Base-by-base conservation (phyloP, 1,284 basidiomycete species). In the Kwoniella shivajii region DNA sequence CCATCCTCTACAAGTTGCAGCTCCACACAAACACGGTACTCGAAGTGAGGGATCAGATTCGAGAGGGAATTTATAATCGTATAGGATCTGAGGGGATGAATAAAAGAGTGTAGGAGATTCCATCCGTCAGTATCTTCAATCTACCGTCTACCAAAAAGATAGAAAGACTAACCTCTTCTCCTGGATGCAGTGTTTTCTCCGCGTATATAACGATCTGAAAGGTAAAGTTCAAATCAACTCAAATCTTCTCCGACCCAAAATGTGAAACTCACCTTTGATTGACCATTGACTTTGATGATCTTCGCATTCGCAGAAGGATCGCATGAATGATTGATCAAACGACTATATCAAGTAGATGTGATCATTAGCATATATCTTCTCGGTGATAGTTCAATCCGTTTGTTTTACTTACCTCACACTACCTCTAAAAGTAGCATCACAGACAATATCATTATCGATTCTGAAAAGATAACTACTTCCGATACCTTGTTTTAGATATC, bases 381-480 rank as follows among this genome's bases (percentile, higher is more conserved):
- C n/a, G n/a, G n/a, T n/a, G n/a, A n/a, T n/a, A n/a, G n/a, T n/a
- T n/a, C n/a, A n/a, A n/a, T n/a, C n/a, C n/a, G n/a, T n/a, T n/a
- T n/a, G n/a, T n/a, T 4, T 18, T 6, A 85, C 88, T 60, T 75
- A 92, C 89, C 91, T 94, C 72, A 98, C 88, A 78, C 94, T 96
- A 31, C 95, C 95, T 80, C 94, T 96, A 85, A 95, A 95, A 57
- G 95, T 99, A 3, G 95, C 95, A 80, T 99, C 95, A 72, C 98
- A 95, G 57, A 94, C 90, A 60, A 90, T 79, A 73, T 94, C 90
- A 71, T 92, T 90, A 74, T 94, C 90, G 63, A 94, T 91, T 61
- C 91, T 82, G 79, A 97, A 97, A 38, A 97, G 82, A 79, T 97
- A 97, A 72, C 89, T 92, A 72, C 88, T 92, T 16, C 93, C 93